phyloP scores from a whole-genome alignment of 2,329 filamentous ascomycete species.

The Passalora sequoiae region DNA sequence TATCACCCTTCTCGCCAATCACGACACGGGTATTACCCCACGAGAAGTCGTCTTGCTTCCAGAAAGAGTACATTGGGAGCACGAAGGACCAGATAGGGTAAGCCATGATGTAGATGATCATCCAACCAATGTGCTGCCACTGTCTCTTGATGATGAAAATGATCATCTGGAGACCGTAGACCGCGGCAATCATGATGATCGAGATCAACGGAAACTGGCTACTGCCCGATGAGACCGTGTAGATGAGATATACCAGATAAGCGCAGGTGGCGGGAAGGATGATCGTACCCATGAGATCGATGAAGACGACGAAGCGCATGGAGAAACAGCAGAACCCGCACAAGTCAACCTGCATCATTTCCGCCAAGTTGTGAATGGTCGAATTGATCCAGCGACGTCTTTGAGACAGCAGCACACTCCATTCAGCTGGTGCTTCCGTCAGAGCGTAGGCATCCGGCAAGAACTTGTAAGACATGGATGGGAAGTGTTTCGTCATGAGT shows the following conservation, averaged over 20 bases:
- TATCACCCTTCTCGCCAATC: constrained; percentile 82
- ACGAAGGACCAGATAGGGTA: constrained; percentile 88
- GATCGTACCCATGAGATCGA: constrained; percentile 86
- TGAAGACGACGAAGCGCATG: constrained; percentile 96
- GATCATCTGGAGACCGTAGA: constrained; percentile 92
- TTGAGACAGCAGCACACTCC: constrained; percentile 92
- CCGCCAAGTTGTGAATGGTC: constrained; percentile 93
- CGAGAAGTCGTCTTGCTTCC: constrained; percentile 99
- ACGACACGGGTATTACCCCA: constrained; percentile 99
- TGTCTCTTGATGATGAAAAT: constrained; percentile 96
- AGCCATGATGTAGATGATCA: constrained; percentile 89
- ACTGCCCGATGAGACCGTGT: constrained; percentile 58
- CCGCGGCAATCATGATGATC: constrained; percentile 86
- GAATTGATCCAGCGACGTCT: constrained; percentile 99
- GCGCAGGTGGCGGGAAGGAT: constrained; percentile 86
- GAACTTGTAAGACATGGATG: constrained; percentile 97
- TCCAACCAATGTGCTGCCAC: constrained; percentile 99
- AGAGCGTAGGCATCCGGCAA: constrained; percentile 86
- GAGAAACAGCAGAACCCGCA: constrained; percentile 99
- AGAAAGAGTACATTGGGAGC: constrained; percentile 90
- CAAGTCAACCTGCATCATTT: constrained; percentile 86
- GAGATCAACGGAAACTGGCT: constrained; percentile 72
- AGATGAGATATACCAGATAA: constrained; percentile 86
- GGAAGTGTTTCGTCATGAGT: constrained; percentile 83
- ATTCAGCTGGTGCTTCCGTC: constrained; percentile 94